Base-by-base conservation (phyloP, 2,329 filamentous ascomycete genomes). In the Coniochaeta prunicola region DNA sequence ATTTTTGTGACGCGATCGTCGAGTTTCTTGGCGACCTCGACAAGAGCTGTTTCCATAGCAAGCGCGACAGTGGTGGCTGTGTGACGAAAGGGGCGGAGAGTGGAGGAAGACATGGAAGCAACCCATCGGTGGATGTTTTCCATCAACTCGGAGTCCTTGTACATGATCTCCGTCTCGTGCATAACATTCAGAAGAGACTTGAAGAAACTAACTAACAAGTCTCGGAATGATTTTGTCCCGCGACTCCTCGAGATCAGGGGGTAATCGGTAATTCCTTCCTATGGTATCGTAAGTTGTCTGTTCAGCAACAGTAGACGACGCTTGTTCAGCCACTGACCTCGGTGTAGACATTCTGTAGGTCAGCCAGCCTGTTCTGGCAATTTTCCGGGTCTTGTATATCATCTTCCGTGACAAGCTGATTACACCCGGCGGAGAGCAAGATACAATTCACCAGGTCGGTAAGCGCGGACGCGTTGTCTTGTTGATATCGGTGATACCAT, bases 91-190 rank as follows among this genome's bases (percentile, higher is more conserved):
- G 94, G 92, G 58, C 94, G 86, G 62, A 93, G 87, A 4, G 86
- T 82, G 0, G 92, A 92, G 4, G 91, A 94, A 2, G 93, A 94
- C 88, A 99, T 91, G 60, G 90, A 89, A 40, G 87, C 88, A 61
- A 97, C 80, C 94, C 94, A 99, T 59, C 90, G 82, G 65, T 92
- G 86, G 54, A 97, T 83, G 68, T 96, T 96, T 70, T 97, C 92
- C 68, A 96, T 85, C 56, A 99, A 78, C 31, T 87, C 82, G 36
- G 79, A 76, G 62, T 96, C 89, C 50, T 83, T 85, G 75, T 96
- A 96, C 56, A 99, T 76, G 21, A 90, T 76, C 26, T 89, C 89
- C n/a, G 89, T 89, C 65, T 91, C 86, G 67, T 96, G 91, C 56
- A 96, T 81, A 6, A 91, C 84, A 64, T 84, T 83, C 64, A 97